Conservation (phyloP, 805 yeast genomes). For the Candida morakotiae region DNA sequence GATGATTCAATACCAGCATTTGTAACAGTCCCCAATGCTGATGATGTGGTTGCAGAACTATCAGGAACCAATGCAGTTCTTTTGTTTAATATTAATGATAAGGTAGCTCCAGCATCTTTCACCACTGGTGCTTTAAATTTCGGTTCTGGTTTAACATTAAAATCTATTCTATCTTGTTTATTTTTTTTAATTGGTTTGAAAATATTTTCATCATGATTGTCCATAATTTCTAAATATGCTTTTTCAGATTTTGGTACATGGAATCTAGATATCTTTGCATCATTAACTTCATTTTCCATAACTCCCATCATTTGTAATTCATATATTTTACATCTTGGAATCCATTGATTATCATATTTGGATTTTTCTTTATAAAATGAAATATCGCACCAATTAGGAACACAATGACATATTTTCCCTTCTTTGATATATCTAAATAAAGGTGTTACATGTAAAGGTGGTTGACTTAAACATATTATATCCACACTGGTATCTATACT, state of each 20-base stretch:
- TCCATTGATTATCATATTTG: slow-evolving; percentile 56
- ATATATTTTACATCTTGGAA: slow-evolving; percentile 91
- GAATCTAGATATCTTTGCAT: slow-evolving; percentile 62
- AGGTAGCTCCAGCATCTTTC: slow-evolving; percentile 19
- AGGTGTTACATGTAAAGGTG: slow-evolving; percentile 92
- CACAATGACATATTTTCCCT: slow-evolving; percentile 59
- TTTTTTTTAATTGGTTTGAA: slow-evolving; percentile 32
- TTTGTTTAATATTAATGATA: slow-evolving; percentile 23
- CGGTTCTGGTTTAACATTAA: neutral
- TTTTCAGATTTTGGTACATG: slow-evolving; percentile 26
- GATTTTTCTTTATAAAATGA: slow-evolving; percentile 74
- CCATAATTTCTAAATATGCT: slow-evolving; percentile 59
- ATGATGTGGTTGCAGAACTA: slow-evolving; percentile 24
- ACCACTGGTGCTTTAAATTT: slow-evolving; percentile 7
- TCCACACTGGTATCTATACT: slow-evolving; percentile 85
- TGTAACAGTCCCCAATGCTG: slow-evolving; percentile 33
- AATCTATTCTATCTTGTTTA: neutral
- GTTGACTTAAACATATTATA: slow-evolving; percentile 80
- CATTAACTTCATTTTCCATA: slow-evolving; percentile 82
- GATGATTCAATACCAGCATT: slow-evolving; percentile 30
- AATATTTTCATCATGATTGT: slow-evolving; percentile 57
- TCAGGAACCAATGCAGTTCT: slow-evolving; percentile 11
- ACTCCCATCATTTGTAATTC: slow-evolving; percentile 98
- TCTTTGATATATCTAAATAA: slow-evolving; percentile 64
- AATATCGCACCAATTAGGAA: slow-evolving; percentile 94